Percentiles rank a stretch among this genome's conserved stretches.
Evolutionary conservation across 768 basidiomycete genomes (phyloP).

Genomic region (Rhizopogon salebrosus): DNA sequence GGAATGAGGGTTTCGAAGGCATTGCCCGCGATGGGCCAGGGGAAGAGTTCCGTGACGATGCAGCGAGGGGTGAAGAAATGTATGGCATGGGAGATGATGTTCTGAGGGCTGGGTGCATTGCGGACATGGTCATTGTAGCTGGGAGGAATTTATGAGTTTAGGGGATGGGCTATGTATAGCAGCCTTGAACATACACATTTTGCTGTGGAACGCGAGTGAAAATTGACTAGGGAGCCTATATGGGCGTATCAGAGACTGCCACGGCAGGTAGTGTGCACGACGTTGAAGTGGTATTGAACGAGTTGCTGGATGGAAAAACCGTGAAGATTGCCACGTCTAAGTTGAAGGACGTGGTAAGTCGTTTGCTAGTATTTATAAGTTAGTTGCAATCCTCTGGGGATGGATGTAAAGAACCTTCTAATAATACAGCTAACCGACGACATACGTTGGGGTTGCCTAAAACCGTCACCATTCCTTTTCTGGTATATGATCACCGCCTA

Average conservation of each 20-base stretch:
- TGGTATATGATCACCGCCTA: no score
- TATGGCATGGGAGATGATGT: constrained; percentile 32
- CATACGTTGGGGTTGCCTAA: constrained; percentile 25
- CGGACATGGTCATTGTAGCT: constrained; percentile 43
- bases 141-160: constrained; percentile 5
- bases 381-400: constrained; percentile 19
- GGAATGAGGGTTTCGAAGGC: constrained; percentile 51
- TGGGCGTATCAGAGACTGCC: not conserved
- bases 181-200: constrained; percentile 34
- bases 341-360: constrained; percentile 22
- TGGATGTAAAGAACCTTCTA: constrained; percentile 1
- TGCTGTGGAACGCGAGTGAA: not conserved
- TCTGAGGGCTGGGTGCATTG: constrained; percentile 20
- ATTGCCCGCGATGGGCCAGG: constrained; percentile 26
- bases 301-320: constrained; percentile 12
- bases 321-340: constrained; percentile 24
- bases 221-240: not conserved
- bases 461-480: not conserved
- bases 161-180: not conserved
- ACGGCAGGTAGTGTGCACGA: constrained; percentile 4
- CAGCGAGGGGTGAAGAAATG: constrained; percentile 63
- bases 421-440: not conserved
- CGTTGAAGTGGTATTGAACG: constrained; percentile 2
- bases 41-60: constrained; percentile 26
- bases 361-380: constrained; percentile 25